Conservation (phyloP, 2,329 filamentous ascomycete genomes). For the Paecilomyces variotii region DNA sequence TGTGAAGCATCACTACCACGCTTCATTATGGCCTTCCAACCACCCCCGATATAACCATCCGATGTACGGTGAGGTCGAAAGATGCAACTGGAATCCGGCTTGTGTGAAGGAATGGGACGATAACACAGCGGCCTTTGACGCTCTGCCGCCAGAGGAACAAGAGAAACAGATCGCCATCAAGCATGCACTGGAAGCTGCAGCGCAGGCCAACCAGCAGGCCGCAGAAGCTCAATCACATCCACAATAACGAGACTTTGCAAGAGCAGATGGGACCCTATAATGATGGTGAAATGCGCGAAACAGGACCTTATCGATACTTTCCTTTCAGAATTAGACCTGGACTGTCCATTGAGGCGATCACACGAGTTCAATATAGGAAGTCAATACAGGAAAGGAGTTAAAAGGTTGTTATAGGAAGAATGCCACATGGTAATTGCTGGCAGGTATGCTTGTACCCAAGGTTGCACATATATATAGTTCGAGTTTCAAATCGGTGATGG, state of each 20-base stretch:
- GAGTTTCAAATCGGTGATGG: background rate
- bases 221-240: background rate
- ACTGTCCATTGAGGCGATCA: background rate
- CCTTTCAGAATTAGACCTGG: background rate
- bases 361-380: background rate
- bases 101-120: conserved; percentile 61
- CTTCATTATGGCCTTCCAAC: conserved; percentile 60
- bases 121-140: conserved; percentile 54
- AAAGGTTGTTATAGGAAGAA: background rate
- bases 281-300: background rate
- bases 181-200: conserved; percentile 10
- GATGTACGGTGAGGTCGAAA: conserved; percentile 61
- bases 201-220: background rate
- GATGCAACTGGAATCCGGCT: conserved; percentile 60
- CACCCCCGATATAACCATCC: conserved; percentile 62
- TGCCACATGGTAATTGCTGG: background rate
- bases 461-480: background rate
- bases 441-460: background rate
- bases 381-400: background rate
- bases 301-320: background rate
- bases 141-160: conserved; percentile 52
- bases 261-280: too few relatives aligned
- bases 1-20: conserved; percentile 68
- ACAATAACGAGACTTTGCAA: too few relatives aligned
- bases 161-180: conserved; percentile 40